phyloP scores from a whole-genome alignment of 495 filamentous ascomycete genomes.

The Podospora comata region DNA sequence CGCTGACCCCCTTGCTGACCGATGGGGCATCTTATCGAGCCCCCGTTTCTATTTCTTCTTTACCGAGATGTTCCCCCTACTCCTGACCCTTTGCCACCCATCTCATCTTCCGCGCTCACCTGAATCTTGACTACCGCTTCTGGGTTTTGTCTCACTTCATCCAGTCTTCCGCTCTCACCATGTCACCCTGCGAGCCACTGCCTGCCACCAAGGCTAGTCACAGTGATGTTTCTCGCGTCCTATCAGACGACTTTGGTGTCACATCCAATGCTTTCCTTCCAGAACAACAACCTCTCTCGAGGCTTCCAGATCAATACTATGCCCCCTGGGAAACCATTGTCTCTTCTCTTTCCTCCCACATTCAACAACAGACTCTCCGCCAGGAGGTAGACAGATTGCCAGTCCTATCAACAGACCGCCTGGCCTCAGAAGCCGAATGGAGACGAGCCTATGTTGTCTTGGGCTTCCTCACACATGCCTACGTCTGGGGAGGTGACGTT shows the following conservation, averaged over 20 bases:
- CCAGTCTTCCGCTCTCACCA: not conserved
- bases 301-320: slow-evolving; percentile 73
- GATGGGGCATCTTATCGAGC: not conserved
- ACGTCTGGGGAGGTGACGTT: slow-evolving; percentile 61
- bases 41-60: not conserved
- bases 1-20: not conserved
- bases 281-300: slow-evolving; percentile 60
- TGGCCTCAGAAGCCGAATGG: slow-evolving; percentile 72
- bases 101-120: not conserved
- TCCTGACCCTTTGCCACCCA: not conserved
- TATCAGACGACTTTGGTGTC: slow-evolving; percentile 26
- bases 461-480: slow-evolving; percentile 75
- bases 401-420: slow-evolving; percentile 60
- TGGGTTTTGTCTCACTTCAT: not conserved
- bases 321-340: slow-evolving; percentile 73
- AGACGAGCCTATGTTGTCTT: slow-evolving; percentile 73
- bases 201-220: not conserved
- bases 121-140: not conserved
- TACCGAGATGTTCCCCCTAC: not conserved
- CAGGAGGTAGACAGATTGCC: slow-evolving; percentile 65
- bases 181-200: slow-evolving; percentile 24
- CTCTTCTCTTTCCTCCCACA: slow-evolving; percentile 61
- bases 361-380: slow-evolving; percentile 65
- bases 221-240: not conserved
- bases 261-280: slow-evolving; percentile 72